Evolutionary conservation across 1,284 basidiomycete species (phyloP).

Genomic region (Cerioporus squamosus): DNA sequence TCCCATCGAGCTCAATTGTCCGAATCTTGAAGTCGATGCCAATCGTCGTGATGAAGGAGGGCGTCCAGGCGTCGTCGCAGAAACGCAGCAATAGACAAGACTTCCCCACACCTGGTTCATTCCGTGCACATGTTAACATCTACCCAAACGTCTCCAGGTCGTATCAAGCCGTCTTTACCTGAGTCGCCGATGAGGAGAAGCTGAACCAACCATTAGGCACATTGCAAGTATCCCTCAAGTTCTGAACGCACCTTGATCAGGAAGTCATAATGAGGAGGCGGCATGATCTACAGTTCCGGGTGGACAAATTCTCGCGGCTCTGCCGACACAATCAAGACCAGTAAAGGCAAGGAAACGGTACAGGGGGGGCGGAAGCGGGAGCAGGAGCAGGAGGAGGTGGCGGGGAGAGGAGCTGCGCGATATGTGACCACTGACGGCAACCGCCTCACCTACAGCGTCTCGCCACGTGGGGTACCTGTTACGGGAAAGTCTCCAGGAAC

Average conservation of each 20-base stretch:
- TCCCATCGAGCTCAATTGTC: constrained; percentile 95
- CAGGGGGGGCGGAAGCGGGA: neutral
- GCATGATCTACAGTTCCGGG: constrained; percentile 52
- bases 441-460: constrained; percentile 1
- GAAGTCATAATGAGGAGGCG: constrained; percentile 88
- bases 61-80: constrained; percentile 99
- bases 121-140: constrained; percentile 2
- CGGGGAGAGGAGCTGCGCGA: constrained; percentile 2
- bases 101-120: constrained; percentile 87
- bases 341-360: neutral
- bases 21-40: constrained; percentile 97
- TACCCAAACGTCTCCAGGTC: neutral
- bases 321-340: neutral
- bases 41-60: constrained; percentile 99
- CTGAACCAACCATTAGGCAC: constrained; percentile 42
- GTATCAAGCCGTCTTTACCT: constrained; percentile 44
- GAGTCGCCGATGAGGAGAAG: constrained; percentile 97
- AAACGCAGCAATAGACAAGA: constrained; percentile 98
- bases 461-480: constrained; percentile 2
- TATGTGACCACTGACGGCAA: constrained; percentile 8
- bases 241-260: constrained; percentile 78
- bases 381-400: constrained; percentile 1
- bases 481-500: neutral
- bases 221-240: neutral
- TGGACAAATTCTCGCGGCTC: neutral